A percentile compares a stretch with the other conserved stretches of the same genome.
phyloP scores from a whole-genome alignment of 495 filamentous ascomycete species.

The Talaromyces borbonicus region DNA sequence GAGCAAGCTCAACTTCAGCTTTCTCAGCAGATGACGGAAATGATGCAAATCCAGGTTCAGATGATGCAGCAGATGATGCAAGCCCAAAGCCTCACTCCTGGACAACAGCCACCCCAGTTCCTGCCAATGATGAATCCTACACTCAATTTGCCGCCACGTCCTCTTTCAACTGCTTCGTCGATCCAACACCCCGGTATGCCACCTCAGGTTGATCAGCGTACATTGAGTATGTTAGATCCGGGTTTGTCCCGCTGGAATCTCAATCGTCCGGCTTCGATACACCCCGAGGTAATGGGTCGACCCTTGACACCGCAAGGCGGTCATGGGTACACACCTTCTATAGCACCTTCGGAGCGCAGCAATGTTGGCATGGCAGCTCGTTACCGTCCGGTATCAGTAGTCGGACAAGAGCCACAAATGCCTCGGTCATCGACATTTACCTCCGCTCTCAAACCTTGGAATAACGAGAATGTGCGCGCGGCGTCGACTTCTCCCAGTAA shows the following conservation, averaged over 20 bases:
- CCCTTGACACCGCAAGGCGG: constrained; percentile 20
- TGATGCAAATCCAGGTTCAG: constrained; percentile 93
- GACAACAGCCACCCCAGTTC: constrained; percentile 17
- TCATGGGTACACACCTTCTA: constrained; percentile 56
- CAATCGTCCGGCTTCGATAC: constrained; percentile 21
- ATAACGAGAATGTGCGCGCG: constrained; percentile 30
- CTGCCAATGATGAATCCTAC: constrained; percentile 12
- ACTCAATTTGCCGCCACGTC: constrained; percentile 21
- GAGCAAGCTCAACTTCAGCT: constrained; percentile 77
- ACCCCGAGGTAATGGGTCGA: constrained; percentile 17
- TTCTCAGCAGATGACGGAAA: constrained; percentile 77
- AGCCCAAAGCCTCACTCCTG: constrained; percentile 42
- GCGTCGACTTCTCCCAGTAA: constrained; percentile 17
- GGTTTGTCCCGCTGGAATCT: constrained; percentile 47
- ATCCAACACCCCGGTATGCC: constrained; percentile 13
- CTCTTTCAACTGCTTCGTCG: constrained; percentile 34
- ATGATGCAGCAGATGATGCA: constrained; percentile 71
- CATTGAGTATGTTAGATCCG: constrained; percentile 76
- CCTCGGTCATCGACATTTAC: constrained; percentile 39
- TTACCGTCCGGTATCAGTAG: constrained; percentile 78
- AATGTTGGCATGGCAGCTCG: constrained; percentile 82
- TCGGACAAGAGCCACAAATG: constrained; percentile 22
- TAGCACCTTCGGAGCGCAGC: constrained; percentile 90
- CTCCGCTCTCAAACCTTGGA: constrained; percentile 39
- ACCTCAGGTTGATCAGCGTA: constrained; percentile 38